Evolutionary conservation across 202 grass and related monocot genomes (phyloP).

Genomic region (Setaria italica): DNA sequence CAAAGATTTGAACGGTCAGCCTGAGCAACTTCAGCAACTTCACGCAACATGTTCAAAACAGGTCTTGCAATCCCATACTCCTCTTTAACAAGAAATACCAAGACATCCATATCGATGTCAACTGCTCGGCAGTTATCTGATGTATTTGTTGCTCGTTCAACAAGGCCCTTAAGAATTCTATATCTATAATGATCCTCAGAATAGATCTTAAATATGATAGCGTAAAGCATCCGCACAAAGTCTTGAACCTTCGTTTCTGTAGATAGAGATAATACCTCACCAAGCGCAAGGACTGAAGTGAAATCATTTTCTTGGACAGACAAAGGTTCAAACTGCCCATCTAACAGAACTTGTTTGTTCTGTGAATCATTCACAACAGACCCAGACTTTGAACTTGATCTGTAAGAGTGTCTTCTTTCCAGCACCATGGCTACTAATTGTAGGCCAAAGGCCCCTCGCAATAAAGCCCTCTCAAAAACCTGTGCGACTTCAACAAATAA

Average conservation of each 20-base stretch:
- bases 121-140: conserved; percentile 72
- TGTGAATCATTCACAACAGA: conserved; percentile 68
- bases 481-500: conserved; percentile 80
- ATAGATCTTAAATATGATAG: conserved; percentile 88
- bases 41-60: conserved; percentile 82
- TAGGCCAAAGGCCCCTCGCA: conserved; percentile 63
- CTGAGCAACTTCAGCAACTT: conserved; percentile 87
- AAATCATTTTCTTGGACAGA: conserved; percentile 84
- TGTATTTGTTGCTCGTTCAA: conserved; percentile 85
- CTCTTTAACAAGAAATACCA: conserved; percentile 91
- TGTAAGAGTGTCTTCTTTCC: conserved; percentile 84
- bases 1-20: conserved; percentile 86
- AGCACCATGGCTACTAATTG: conserved; percentile 83
- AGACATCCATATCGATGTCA: conserved; percentile 95
- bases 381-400: conserved; percentile 56
- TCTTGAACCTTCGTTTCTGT: conserved; percentile 69
- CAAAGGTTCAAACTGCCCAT: conserved; percentile 68
- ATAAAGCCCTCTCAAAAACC: conserved; percentile 77
- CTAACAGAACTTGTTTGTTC: conserved; percentile 59
- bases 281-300: conserved; percentile 84
- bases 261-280: conserved; percentile 84
- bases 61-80: conserved; percentile 71
- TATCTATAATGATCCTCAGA: conserved; percentile 78
- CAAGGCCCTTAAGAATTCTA: conserved; percentile 92
- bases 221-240: conserved; percentile 90